Conservation (phyloP, 2,329 filamentous ascomycete genomes). For the Aspergillus chevalieri region DNA sequence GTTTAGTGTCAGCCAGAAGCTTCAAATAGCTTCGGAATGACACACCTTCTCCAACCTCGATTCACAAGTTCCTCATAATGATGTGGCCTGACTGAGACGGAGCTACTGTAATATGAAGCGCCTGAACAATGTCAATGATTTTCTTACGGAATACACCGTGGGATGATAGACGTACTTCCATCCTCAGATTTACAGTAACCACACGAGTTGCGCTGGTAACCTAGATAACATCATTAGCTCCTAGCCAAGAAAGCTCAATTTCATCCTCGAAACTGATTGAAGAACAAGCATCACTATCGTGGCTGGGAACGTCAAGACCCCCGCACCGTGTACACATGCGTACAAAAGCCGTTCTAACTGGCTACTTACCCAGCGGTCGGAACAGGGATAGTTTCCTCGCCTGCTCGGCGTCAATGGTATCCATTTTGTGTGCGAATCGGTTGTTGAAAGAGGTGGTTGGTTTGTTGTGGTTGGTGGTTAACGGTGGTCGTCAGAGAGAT, state of each 20-base stretch:
- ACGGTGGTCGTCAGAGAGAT: neutral
- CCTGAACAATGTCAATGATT: constrained; percentile 24
- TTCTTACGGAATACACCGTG: constrained; percentile 1
- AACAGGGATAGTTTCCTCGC: constrained; percentile 39
- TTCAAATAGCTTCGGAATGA: constrained; percentile 8
- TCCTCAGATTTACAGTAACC: constrained; percentile 44
- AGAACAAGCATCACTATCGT: too few relatives aligned
- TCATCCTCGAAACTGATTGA: neutral
- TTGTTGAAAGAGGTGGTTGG: neutral
- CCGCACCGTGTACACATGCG: neutral
- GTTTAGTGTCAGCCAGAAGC: neutral
- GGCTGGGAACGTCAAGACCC: neutral
- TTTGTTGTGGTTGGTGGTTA: neutral
- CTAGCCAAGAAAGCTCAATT: neutral
- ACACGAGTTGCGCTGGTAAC: constrained; percentile 43
- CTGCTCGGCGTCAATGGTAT: constrained; percentile 31
- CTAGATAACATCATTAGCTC: constrained; percentile 15
- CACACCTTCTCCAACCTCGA: constrained; percentile 42
- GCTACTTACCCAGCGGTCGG: constrained; percentile 40
- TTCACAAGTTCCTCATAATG: constrained; percentile 46
- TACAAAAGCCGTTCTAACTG: constrained; percentile 24
- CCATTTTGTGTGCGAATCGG: neutral
- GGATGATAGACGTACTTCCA: constrained; percentile 36
- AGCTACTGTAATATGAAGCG: constrained; percentile 43
- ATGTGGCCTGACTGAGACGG: constrained; percentile 36